These are phyloP conservation scores for Sclerotinia subarctica DNA, from an alignment of 2,329 filamentous ascomycete genomes.

Conservation along the genomic window DNA sequence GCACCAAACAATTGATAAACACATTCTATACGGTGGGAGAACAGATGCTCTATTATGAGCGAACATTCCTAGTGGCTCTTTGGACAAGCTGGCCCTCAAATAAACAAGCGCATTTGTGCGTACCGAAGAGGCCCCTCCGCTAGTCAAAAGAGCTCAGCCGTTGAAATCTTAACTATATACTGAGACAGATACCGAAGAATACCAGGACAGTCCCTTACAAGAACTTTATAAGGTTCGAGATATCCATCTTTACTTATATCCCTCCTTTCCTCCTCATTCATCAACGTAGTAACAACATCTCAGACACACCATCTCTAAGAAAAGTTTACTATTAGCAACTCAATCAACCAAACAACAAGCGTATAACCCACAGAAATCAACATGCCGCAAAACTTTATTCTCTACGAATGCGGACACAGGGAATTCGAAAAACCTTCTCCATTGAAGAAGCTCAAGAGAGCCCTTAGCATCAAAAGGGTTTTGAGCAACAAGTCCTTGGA, in stretches of 20 bases:
- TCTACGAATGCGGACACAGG: not conserved
- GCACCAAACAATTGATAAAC: not conserved
- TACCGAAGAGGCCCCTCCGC: not conserved
- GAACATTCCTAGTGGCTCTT: not conserved
- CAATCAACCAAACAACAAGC: not conserved
- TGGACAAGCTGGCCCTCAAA: too few relatives aligned
- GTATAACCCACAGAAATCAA: not conserved
- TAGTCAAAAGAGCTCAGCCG: not conserved
- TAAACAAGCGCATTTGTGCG: not conserved
- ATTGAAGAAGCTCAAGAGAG: not conserved
- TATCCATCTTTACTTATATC: not conserved
- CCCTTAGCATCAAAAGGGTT: not conserved
- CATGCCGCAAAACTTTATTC: not conserved
- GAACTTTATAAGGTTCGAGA: not conserved
- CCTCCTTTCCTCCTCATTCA: not conserved
- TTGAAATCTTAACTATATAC: not conserved
- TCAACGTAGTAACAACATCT: not conserved
- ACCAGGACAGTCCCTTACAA: not conserved
- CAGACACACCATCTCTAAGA: not conserved
- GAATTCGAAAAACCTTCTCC: not conserved
- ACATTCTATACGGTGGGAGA: not conserved
- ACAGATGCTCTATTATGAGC: not conserved
- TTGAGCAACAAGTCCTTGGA: not conserved
- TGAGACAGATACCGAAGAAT: not conserved
- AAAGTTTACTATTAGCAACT: not conserved